These are phyloP conservation scores for Escovopsis weberi DNA, from an alignment of 2,329 filamentous ascomycete genomes.

Conservation along the genomic window DNA sequence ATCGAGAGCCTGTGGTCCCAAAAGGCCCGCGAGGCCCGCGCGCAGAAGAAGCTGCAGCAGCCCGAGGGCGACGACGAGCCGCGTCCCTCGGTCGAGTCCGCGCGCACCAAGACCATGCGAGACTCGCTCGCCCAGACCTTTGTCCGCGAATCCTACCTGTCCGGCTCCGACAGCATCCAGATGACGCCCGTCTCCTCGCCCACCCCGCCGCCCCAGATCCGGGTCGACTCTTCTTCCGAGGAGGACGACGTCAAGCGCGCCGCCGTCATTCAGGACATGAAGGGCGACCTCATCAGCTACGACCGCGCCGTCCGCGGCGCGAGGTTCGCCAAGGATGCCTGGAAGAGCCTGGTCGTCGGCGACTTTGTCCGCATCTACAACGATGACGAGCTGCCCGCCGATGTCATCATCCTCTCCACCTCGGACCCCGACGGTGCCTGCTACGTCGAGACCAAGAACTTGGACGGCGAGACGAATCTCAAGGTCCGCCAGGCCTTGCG, in stretches of 20 bases:
- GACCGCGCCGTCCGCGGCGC: constrained; percentile 52
- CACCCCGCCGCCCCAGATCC: constrained; percentile 26
- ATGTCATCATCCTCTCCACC: constrained; percentile 82
- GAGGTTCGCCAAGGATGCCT: constrained; percentile 80
- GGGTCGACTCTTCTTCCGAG: constrained; percentile 25
- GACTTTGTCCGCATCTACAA: constrained; percentile 96
- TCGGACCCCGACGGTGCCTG: constrained; percentile 90
- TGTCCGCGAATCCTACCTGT: constrained; percentile 36
- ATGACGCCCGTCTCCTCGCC: constrained; percentile 93
- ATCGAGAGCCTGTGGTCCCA: constrained; percentile 35
- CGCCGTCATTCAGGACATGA: constrained; percentile 28
- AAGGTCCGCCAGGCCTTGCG: constrained; percentile 88
- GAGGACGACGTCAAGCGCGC: constrained; percentile 18
- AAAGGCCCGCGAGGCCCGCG: constrained; percentile 33
- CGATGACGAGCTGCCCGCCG: constrained; percentile 86
- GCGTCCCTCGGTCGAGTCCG: constrained; percentile 40
- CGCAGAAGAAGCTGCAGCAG: constrained; percentile 27
- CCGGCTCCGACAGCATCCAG: constrained; percentile 60
- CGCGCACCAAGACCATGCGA: constrained; percentile 20
- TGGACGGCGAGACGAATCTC: constrained; percentile 95
- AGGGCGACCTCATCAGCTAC: constrained; percentile 56
- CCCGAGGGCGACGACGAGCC: constrained; percentile 31
- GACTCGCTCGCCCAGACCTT: constrained; percentile 35
- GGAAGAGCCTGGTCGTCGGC: constrained; percentile 91
- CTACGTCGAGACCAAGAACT: constrained; percentile 94